A percentile compares a stretch with the other conserved stretches of the same genome.
These are phyloP conservation scores for Aspergillus piperis DNA, from an alignment of 2,329 filamentous ascomycete species.

Conservation along the genomic window DNA sequence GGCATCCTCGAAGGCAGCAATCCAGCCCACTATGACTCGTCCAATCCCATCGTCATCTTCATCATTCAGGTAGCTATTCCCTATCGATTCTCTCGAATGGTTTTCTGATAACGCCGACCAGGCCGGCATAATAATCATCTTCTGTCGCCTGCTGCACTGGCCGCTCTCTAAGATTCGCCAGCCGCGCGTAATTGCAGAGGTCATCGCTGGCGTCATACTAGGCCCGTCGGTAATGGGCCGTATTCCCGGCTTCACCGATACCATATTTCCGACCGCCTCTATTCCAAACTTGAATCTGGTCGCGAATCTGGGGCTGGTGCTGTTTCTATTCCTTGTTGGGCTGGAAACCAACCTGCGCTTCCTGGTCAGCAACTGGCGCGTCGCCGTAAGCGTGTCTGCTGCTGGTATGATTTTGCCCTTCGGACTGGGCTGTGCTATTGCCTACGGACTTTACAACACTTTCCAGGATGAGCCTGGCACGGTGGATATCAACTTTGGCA, in stretches of 20 bases:
- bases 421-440: slow-evolving; percentile 75
- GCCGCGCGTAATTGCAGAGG: slow-evolving; percentile 80
- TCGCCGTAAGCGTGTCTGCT: slow-evolving; percentile 74
- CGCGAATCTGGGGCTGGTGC: slow-evolving; percentile 78
- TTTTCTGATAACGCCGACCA: slow-evolving; percentile 34
- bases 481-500: slow-evolving; percentile 61
- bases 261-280: slow-evolving; percentile 75
- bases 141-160: slow-evolving; percentile 73
- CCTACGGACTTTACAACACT: slow-evolving; percentile 76
- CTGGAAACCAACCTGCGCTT: slow-evolving; percentile 82
- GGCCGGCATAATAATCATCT: slow-evolving; percentile 71
- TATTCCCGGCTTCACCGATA: slow-evolving; percentile 72
- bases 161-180: slow-evolving; percentile 76
- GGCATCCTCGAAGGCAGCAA: slow-evolving; percentile 72
- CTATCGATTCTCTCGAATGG: not conserved
- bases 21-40: slow-evolving; percentile 67
- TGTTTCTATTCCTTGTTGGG: slow-evolving; percentile 86
- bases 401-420: slow-evolving; percentile 83
- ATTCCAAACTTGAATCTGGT: slow-evolving; percentile 75
- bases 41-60: slow-evolving; percentile 73
- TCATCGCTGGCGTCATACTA: slow-evolving; percentile 79
- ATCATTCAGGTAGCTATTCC: slow-evolving; percentile 66
- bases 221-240: slow-evolving; percentile 87
- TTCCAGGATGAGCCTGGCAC: slow-evolving; percentile 62
- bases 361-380: slow-evolving; percentile 75